phyloP scores from a whole-genome alignment of 2,329 filamentous ascomycete genomes.

The Lecanicillium sp. region DNA sequence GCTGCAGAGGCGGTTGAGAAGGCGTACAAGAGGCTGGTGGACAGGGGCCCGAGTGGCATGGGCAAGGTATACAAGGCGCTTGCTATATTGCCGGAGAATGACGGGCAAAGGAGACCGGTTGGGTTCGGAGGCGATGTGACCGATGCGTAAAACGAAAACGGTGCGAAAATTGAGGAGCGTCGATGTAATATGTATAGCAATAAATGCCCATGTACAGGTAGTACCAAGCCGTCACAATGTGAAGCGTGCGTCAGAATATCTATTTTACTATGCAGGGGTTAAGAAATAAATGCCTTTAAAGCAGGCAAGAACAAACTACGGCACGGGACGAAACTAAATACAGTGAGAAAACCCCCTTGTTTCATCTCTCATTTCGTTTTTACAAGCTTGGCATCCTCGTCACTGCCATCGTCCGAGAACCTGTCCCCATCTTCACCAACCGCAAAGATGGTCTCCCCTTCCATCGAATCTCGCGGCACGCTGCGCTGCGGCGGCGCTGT shows the following conservation, averaged over 20 bases:
- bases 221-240: not conserved
- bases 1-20: constrained; percentile 56
- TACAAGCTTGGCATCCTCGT: constrained; percentile 48
- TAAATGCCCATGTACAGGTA: not conserved
- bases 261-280: not conserved
- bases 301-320: not conserved
- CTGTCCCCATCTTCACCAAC: constrained; percentile 80
- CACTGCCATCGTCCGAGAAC: constrained; percentile 66
- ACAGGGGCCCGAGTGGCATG: constrained; percentile 78
- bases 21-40: constrained; percentile 77
- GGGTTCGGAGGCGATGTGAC: constrained; percentile 76
- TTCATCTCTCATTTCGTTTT: constrained; percentile 31
- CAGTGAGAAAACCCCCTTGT: not conserved
- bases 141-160: too few species aligned
- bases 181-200: too few species aligned
- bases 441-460: constrained; percentile 93
- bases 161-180: too few species aligned
- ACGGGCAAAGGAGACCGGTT: constrained; percentile 66
- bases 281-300: not conserved
- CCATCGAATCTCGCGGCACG: constrained; percentile 50
- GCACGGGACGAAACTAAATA: not conserved
- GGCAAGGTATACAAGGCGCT: constrained; percentile 90
- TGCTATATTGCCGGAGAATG: constrained; percentile 79
- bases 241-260: too few species aligned
- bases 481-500: constrained; percentile 11